Evolutionary conservation across 192 early-diverging fungal genomes (phyloP), one percentile per base, ranked within the genome.

Genomic region (Backusella tuberculispora): DNA sequence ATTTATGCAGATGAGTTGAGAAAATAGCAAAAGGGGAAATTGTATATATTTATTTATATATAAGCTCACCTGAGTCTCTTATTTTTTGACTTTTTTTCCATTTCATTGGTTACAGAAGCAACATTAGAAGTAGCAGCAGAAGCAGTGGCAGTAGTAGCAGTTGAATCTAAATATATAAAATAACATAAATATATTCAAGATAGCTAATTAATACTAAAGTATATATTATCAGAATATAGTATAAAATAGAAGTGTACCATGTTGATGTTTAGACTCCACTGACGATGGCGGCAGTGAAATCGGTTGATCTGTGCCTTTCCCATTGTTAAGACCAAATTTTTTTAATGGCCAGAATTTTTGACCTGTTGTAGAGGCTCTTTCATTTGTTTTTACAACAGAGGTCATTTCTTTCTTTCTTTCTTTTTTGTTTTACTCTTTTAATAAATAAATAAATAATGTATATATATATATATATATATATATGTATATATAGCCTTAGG

Each of bases 271-370:
- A 60, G 21, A 60, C 21, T 60, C 53, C 5, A 60, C 24, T 60
- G 53, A 24, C 4, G 24, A 4, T 4, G 53, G 53, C 10, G 24
- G 10, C 1, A 24, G 10, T 66, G 64, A n/a, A n/a, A 14, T 69
- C 10, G 45, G 45, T 26, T 69, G 68, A 29, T 69, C 68, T 19
- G 34, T 40, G n/a, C 38, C 5, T 69, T 46, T 69, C 29, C 68
- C 68, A 60, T 72, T n/a, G 14, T 63, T 38, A n/a, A 70, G 63
- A 3, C 46, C 29, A 43, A 77, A 77, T 12, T 71, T 70, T 64
- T 77, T 77, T 40, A 77, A 45, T 21, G 69, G 76, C 76, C 76
- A 77, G 38, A 77, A 77, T 37, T 77, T 77, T 66, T 77, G 76
- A 50, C 68, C 68, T 34, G 75, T 26, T 17, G 48, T 46, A 45